Evolutionary conservation across 2,329 filamentous ascomycete genomes (phyloP), one percentile per base, ranked within the genome.

Genomic region (Colletotrichum horii): DNA sequence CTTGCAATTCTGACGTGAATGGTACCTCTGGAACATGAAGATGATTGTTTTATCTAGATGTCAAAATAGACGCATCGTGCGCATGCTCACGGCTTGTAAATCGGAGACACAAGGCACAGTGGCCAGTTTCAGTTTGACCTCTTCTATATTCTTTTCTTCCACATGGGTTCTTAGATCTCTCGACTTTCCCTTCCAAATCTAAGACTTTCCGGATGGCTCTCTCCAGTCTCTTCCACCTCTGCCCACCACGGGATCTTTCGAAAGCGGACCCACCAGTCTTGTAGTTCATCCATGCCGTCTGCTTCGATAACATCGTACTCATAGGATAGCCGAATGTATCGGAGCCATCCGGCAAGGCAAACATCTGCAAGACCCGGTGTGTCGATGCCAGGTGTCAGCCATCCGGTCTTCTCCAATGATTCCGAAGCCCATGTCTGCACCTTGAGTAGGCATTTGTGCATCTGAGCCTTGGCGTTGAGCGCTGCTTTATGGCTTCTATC

Each of bases 361-460:
- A 76, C 22, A 26, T 80, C 79, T 14, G 77, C 78, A 2, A 80
- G 38, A 2, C 79, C 79, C 4, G 79, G 79, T 3, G 71, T 77
- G 8, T 75, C 62, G 16, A 65, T 67, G 6, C 77, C 79, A 6
- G 79, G 78, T 8, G 79, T 80, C 24, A 80, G 70, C 78, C 77
- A 80, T 8, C 79, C 79, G 2, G 73, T 77, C 38, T 32, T 58
- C 8, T 43, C n/a, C 30, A 80, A 68, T 14, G 70, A 60, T 16
- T 38, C 28, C 3, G 15, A 43, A 15, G 76, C 71, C 78, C 77
- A 77, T 1, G 52, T 22, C 48, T 77, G 75, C n/a, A 79, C 60
- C 67, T 78, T 78, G 24, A 52, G 4, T 6, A 79, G 28, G 14
- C 58, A 60, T 38, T 66, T 74, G 22, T 66, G 28, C 70, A 77